Percentiles rank a stretch among this genome's conserved stretches.
These are phyloP conservation scores for Rhinocladiella similis DNA, from an alignment of 2,329 filamentous ascomycete species.

Conservation along the genomic window DNA sequence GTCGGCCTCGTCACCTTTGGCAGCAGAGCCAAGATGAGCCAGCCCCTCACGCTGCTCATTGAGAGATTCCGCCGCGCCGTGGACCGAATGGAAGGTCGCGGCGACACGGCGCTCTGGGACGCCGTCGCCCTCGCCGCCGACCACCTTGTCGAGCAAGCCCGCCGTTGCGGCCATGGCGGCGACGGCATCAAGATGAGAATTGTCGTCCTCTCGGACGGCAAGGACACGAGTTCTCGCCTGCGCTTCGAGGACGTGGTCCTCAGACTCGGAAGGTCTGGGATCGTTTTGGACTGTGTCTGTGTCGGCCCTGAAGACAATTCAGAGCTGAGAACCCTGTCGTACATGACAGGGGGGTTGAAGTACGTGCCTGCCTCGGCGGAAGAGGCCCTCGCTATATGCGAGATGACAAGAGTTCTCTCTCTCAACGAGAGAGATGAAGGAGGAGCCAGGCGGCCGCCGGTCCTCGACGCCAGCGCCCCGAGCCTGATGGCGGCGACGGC, in stretches of 20 bases:
- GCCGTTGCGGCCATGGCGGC: constrained; percentile 27
- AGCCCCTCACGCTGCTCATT: no score
- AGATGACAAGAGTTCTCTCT: constrained; percentile 40
- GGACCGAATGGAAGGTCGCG: constrained; percentile 32
- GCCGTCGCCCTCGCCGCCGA: constrained; percentile 36
- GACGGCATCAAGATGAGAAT: constrained; percentile 36
- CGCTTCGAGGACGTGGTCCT: constrained; percentile 29
- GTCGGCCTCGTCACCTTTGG: constrained; percentile 39
- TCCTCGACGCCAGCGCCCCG: no score
- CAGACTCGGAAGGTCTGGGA: constrained; percentile 27
- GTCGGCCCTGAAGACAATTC: constrained; percentile 33
- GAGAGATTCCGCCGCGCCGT: no score
- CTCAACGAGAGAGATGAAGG: constrained; percentile 38
- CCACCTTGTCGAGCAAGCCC: constrained; percentile 33
- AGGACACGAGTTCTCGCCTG: constrained; percentile 35
- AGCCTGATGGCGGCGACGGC: no score
- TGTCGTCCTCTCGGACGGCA: constrained; percentile 40
- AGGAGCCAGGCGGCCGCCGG: no score
- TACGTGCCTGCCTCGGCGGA: constrained; percentile 38
- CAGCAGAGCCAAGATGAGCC: constrained; percentile 9
- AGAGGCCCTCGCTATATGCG: constrained; percentile 38
- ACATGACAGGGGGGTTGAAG: constrained; percentile 37
- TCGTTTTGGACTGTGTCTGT: constrained; percentile 39
- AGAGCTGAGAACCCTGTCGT: constrained; percentile 34
- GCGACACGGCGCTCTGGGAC: constrained; percentile 41